Evolutionary conservation across 2,329 filamentous ascomycete species (phyloP).

Genomic region (Aureobasidium lini): DNA sequence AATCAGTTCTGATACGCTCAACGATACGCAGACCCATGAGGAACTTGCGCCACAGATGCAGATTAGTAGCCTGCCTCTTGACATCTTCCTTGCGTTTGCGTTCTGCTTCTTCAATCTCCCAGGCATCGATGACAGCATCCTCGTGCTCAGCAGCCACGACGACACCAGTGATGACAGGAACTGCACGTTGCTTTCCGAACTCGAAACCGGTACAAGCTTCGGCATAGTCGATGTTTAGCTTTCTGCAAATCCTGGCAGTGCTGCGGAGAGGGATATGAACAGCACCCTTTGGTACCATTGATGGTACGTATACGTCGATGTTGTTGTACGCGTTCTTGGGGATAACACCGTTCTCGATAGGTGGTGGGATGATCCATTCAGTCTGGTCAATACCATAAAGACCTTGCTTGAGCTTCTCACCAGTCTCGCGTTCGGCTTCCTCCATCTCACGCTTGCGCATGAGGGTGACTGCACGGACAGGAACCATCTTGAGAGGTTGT

Average conservation of each 20-base stretch:
- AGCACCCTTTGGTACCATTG: conserved; percentile 83
- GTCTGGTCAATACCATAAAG: conserved; percentile 81
- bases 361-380: conserved; percentile 87
- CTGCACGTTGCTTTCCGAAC: conserved; percentile 88
- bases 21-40: conserved; percentile 77
- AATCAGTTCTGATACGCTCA: conserved; percentile 67
- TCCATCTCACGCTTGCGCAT: conserved; percentile 83
- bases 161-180: conserved; percentile 84
- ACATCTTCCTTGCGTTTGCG: conserved; percentile 70
- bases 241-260: conserved; percentile 71
- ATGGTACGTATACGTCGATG: conserved; percentile 88
- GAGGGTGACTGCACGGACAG: conserved; percentile 82
- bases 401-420: conserved; percentile 78
- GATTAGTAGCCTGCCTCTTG: conserved; percentile 65
- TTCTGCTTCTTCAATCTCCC: conserved; percentile 67
- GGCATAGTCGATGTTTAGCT: conserved; percentile 77
- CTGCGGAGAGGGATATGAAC: conserved; percentile 75
- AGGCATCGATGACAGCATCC: conserved; percentile 65
- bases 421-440: conserved; percentile 70
- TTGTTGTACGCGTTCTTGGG: conserved; percentile 95
- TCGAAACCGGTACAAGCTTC: conserved; percentile 96
- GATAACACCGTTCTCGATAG: conserved; percentile 76
- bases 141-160: conserved; percentile 79
- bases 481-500: conserved; percentile 74
- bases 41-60: conserved; percentile 80